phyloP scores from a whole-genome alignment of 352 stramenopile species.

The Phytophthora palmivora region DNA sequence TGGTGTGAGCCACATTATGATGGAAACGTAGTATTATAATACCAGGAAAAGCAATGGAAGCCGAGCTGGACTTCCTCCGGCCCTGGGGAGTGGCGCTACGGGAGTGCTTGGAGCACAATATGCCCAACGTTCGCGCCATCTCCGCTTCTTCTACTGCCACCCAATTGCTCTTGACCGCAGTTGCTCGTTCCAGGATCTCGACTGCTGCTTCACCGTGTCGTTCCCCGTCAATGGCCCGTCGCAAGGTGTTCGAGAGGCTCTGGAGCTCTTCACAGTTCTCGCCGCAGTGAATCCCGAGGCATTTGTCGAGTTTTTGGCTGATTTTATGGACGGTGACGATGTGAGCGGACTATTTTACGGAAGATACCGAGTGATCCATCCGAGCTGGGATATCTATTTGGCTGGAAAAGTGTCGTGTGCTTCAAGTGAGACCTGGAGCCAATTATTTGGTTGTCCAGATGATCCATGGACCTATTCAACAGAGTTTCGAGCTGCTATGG shows the following conservation, averaged over 20 bases:
- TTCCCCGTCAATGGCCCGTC: neutral
- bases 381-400: neutral
- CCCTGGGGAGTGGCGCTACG: neutral
- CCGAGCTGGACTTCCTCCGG: neutral
- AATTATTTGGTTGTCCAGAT: conserved; percentile 1
- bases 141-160: neutral
- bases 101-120: neutral
- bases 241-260: conserved; percentile 1
- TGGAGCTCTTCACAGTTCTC: conserved; percentile 4
- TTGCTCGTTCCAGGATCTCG: neutral
- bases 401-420: neutral
- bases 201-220: neutral
- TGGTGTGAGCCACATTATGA: too few relatives aligned
- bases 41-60: too few relatives aligned
- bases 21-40: too few relatives aligned
- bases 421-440: neutral
- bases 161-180: neutral
- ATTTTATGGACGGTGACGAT: conserved; percentile 2
- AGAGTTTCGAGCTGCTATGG: conserved; percentile 1
- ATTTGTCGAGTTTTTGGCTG: neutral
- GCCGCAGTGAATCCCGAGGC: neutral
- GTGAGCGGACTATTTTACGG: conserved; percentile 2
- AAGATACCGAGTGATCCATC: neutral
- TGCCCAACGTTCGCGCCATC: neutral
- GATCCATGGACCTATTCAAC: neutral